Evolutionary conservation across 2,329 filamentous ascomycete genomes (phyloP).

Genomic region (Fusarium clavum): DNA sequence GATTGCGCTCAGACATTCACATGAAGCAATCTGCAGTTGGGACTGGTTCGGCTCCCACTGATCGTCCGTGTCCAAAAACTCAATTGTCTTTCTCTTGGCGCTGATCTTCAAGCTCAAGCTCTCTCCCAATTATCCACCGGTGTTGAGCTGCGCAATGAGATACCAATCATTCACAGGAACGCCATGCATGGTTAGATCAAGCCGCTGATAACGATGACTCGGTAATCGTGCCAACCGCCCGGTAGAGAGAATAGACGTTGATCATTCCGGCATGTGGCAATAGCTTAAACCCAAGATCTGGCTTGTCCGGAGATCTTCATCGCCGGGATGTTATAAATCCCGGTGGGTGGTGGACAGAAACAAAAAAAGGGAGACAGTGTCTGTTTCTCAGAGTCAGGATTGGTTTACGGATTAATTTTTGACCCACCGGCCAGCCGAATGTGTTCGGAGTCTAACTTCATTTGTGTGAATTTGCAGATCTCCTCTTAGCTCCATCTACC

Average conservation of each 20-base stretch:
- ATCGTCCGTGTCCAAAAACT: neutral
- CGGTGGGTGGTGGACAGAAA: too few relatives aligned
- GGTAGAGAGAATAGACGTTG: neutral
- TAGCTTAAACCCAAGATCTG: neutral
- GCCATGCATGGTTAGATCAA: neutral
- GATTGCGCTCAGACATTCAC: neutral
- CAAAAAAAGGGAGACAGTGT: neutral
- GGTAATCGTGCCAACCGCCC: neutral
- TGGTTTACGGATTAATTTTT: neutral
- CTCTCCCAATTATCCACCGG: neutral
- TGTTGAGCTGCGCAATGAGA: fast-evolving
- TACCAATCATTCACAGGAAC: neutral
- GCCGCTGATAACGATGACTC: neutral
- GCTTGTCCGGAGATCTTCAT: neutral
- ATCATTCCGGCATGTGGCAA: neutral
- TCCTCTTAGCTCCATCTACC: neutral
- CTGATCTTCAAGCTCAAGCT: neutral
- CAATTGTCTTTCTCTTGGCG: neutral
- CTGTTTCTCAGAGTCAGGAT: neutral
- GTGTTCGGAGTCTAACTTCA: neutral
- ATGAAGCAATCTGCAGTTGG: neutral
- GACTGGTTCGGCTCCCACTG: neutral
- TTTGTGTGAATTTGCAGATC: neutral
- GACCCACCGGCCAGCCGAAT: neutral
- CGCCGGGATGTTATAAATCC: too few relatives aligned